A percentile compares a stretch with the other conserved stretches of the same genome.
These are phyloP conservation scores for Pythium vanterpoolii DNA, from an alignment of 352 stramenopile genomes.

Conservation along the genomic window DNA sequence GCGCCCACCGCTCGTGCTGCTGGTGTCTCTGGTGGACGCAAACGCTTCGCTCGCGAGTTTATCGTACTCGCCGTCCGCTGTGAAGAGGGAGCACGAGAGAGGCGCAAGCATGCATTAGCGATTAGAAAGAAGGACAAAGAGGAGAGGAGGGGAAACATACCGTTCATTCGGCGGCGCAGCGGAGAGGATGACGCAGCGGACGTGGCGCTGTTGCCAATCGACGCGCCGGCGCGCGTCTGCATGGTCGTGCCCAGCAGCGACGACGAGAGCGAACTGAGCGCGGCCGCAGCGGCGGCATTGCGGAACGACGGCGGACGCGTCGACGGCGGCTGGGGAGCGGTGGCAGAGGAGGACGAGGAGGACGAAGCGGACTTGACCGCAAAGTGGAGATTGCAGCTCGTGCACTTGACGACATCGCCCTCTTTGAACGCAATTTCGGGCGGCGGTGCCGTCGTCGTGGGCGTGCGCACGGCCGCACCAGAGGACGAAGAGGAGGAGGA, in stretches of 20 bases:
- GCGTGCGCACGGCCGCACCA: constrained; percentile 9
- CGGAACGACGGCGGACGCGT: constrained; percentile 38
- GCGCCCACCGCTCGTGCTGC: constrained; percentile 1
- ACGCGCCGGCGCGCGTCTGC: constrained; percentile 38
- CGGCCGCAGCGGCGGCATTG: constrained; percentile 59
- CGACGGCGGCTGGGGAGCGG: background rate
- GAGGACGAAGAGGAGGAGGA: constrained; percentile 1
- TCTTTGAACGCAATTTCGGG: constrained; percentile 52
- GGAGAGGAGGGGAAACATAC: constrained; percentile 3
- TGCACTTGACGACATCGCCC: constrained; percentile 75
- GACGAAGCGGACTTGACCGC: constrained; percentile 45
- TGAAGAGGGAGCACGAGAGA: background rate
- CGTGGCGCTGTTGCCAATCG: constrained; percentile 21
- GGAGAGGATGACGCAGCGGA: constrained; percentile 1
- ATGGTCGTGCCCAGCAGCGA: constrained; percentile 44
- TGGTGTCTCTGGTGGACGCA: constrained; percentile 8
- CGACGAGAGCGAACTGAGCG: constrained; percentile 64
- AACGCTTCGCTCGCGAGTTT: constrained; percentile 67
- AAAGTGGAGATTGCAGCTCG: constrained; percentile 67
- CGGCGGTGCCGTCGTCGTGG: background rate
- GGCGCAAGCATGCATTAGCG: background rate
- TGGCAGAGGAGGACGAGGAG: constrained; percentile 19
- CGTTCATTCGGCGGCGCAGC: constrained; percentile 49
- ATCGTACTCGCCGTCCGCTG: constrained; percentile 67
- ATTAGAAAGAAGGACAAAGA: background rate